A percentile compares a stretch with the other conserved stretches of the same genome.
phyloP scores from a whole-genome alignment of 169 alveolate species.

The Cryptosporidium meleagridis region DNA sequence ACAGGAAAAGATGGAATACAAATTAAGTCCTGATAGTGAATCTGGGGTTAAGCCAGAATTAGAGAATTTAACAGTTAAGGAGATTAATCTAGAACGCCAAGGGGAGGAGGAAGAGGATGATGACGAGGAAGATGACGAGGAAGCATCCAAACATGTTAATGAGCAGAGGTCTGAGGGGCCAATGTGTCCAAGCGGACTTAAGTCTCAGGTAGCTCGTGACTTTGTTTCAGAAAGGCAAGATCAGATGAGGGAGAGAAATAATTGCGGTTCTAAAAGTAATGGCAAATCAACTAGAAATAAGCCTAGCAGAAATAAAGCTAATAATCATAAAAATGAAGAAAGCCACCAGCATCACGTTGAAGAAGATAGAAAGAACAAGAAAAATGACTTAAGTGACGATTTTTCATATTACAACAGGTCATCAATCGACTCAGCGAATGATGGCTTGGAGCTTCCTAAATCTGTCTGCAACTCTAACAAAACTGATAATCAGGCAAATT shows the following conservation, averaged over 20 bases:
- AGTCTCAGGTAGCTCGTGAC: not conserved
- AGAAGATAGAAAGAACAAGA: not conserved
- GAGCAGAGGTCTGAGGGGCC: slow-evolving; percentile 1
- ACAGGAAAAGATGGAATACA: slow-evolving; percentile 19
- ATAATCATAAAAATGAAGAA: not conserved
- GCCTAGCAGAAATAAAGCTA: not conserved
- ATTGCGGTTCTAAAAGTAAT: not conserved
- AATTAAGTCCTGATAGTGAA: slow-evolving; percentile 24
- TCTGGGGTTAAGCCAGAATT: slow-evolving; percentile 24
- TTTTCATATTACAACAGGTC: not conserved
- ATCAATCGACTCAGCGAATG: not conserved
- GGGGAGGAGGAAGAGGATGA: slow-evolving; percentile 21
- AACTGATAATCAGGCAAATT: not conserved
- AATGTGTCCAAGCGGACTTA: not conserved
- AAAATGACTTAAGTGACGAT: not conserved
- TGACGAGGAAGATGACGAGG: slow-evolving; percentile 16
- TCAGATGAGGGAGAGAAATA: not conserved
- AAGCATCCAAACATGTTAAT: not conserved
- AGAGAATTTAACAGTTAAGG: not conserved
- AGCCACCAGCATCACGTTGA: not conserved
- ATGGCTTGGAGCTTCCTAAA: not conserved
- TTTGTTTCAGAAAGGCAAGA: not conserved
- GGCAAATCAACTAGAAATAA: not conserved
- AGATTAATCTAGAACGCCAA: not conserved
- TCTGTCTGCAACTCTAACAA: not conserved